Conservation (phyloP, 257 asterid species). For the Perilla frutescens region DNA sequence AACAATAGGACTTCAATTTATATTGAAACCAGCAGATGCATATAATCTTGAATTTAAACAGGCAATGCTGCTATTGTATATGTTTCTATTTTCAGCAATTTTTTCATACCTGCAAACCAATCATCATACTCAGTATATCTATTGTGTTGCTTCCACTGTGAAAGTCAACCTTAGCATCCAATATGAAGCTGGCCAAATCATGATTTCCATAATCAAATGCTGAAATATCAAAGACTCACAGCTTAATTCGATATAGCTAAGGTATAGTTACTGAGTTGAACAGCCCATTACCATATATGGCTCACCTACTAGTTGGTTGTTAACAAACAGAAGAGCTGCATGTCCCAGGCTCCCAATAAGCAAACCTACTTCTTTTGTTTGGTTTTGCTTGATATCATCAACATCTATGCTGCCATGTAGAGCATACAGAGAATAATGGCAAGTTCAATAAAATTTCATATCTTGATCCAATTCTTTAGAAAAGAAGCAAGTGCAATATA, state of each 20-base stretch:
- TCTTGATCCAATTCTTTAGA: neutral
- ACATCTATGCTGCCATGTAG: conserved; percentile 55
- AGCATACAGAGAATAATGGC: conserved; percentile 4
- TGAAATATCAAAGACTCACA: conserved; percentile 33
- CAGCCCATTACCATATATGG: neutral
- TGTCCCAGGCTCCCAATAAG: conserved; percentile 72
- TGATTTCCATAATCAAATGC: conserved; percentile 77
- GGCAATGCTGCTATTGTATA: no score
- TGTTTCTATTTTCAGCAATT: no score
- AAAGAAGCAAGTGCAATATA: neutral
- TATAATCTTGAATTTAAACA: no score
- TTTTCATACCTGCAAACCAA: conserved; percentile 69
- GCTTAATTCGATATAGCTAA: neutral
- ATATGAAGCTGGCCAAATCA: conserved; percentile 61
- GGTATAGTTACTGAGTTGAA: conserved; percentile 9
- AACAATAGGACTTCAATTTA: no score
- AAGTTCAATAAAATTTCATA: conserved; percentile 8
- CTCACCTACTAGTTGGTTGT: conserved; percentile 67
- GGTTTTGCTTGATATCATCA: conserved; percentile 40
- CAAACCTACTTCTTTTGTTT: conserved; percentile 49
- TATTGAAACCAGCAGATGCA: no score
- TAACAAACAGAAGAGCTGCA: conserved; percentile 78
- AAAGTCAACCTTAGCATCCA: conserved; percentile 50
- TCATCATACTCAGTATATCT: conserved; percentile 75
- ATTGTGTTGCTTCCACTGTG: conserved; percentile 60